Evolutionary conservation across 352 stramenopile species (phyloP).

Genomic region (Blastocystis sp.): DNA sequence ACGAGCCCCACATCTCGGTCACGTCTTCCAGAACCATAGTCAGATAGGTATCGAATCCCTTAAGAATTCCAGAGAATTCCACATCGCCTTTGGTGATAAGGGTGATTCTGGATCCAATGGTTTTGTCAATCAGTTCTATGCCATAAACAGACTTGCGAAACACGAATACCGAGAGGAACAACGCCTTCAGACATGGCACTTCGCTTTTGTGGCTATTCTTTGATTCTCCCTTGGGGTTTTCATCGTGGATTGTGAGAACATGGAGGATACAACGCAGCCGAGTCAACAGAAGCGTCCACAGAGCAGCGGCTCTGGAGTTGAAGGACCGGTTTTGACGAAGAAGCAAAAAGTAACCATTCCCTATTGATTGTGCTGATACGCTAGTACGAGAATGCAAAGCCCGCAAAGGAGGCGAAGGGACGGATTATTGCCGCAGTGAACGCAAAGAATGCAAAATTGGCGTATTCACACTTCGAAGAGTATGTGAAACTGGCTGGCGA

Average conservation of each 20-base stretch:
- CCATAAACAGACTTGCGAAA: not conserved
- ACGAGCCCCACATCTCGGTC: conserved; percentile 1
- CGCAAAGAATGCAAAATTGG: not conserved
- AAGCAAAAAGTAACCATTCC: not conserved
- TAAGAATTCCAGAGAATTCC: conserved; percentile 36
- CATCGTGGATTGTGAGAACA: not conserved
- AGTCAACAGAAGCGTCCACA: not conserved
- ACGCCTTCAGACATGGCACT: not conserved
- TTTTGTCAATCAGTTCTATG: conserved; percentile 63
- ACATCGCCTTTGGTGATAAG: conserved; percentile 50
- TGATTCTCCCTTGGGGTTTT: not conserved
- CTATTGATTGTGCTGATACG: not conserved
- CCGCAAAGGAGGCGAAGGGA: conserved; percentile 5
- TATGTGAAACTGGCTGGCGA: conserved; percentile 27
- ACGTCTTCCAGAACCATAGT: conserved; percentile 68
- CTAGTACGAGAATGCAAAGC: conserved; percentile 2
- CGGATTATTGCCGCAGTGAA: conserved; percentile 55
- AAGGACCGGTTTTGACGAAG: not conserved
- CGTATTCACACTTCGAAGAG: not conserved
- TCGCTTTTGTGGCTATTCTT: not conserved
- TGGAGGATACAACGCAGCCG: not conserved
- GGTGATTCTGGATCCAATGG: conserved; percentile 44
- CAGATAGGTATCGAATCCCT: conserved; percentile 46
- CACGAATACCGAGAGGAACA: conserved; percentile 37
- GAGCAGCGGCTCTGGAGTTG: not conserved